Base-by-base conservation (phyloP, 1,139 yeast species). In the Tardiomyces digboiensis region DNA sequence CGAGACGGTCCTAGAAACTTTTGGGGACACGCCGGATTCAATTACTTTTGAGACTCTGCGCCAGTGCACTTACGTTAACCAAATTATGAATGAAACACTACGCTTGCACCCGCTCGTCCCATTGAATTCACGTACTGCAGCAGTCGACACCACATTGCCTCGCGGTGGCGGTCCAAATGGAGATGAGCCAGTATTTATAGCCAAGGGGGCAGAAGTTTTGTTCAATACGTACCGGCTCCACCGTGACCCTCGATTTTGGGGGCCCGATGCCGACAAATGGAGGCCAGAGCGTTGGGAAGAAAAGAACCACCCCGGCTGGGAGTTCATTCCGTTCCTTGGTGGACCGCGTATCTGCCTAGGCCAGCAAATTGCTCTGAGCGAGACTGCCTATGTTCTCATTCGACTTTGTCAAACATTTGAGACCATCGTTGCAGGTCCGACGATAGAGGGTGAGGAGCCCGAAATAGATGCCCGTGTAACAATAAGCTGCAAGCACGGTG, bases 31-130 rank as follows among this genome's bases (percentile, higher is more conserved):
- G 19, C 42, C 46, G 21, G 55, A 50, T 7, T 16, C 21, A 6
- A 19, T 40, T 7, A 40, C 38, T 6, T 40, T 40, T 52, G 80
- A 75, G 53, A 59, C 71, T 5, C 66, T 76, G 51, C 74, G 74
- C 59, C 67, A 67, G 46, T 71, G 75, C 56, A 69, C 66, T 45
- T 74, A 74, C 55, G 66, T 75, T 52, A 68, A 68, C 51, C 64
- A 66, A 43, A 71, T 74, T 38, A 55, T 77, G 39, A 74, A 74
- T 53, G 82, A 76, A 58, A 62, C 66, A 5, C 68, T 76, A 48
- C 66, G 82, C 51, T 55, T 76, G 51, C 76, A 75, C 52, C 82
- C 82, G 13, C 66, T 75, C 5, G 81, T 77, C 21, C 81, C 82
- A 21, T 55, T 65, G 40, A 76, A 76, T 53, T 68, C 67, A 54